These are phyloP conservation scores for Fusarium fracticaudum DNA, from an alignment of 2,329 filamentous ascomycete species.

Conservation along the genomic window DNA sequence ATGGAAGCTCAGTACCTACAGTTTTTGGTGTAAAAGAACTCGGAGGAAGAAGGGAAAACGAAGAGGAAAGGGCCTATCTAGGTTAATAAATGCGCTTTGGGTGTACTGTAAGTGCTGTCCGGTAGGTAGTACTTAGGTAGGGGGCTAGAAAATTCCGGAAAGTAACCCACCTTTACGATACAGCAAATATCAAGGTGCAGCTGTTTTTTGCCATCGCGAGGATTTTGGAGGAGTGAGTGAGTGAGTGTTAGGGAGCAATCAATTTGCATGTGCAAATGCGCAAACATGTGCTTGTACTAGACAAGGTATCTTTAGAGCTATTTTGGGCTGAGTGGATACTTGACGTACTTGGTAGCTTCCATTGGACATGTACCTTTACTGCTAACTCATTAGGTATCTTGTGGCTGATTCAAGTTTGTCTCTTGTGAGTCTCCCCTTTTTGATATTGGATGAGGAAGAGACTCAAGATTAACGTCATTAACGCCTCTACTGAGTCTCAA, in stretches of 20 bases:
- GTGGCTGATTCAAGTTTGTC: slow-evolving; percentile 24
- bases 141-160: slow-evolving; percentile 13
- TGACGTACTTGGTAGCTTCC: slow-evolving; percentile 1
- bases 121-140: neutral
- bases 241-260: neutral
- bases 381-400: neutral
- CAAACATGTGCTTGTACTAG: slow-evolving; percentile 36
- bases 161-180: slow-evolving; percentile 24
- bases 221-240: neutral
- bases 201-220: slow-evolving; percentile 31
- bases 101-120: neutral
- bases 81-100: slow-evolving; percentile 15
- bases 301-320: slow-evolving; percentile 31
- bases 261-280: slow-evolving; percentile 30
- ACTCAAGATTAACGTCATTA: neutral
- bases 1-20: slow-evolving; percentile 16
- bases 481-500: neutral
- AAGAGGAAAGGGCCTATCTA: neutral
- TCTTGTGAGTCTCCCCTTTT: slow-evolving; percentile 19
- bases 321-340: slow-evolving; percentile 34
- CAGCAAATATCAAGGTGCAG: slow-evolving; percentile 3
- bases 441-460: neutral
- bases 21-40: slow-evolving; percentile 7
- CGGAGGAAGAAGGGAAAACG: neutral
- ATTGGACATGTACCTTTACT: neutral